Conservation (phyloP, 805 yeast genomes). For the Yamadazyma ubonensis region DNA sequence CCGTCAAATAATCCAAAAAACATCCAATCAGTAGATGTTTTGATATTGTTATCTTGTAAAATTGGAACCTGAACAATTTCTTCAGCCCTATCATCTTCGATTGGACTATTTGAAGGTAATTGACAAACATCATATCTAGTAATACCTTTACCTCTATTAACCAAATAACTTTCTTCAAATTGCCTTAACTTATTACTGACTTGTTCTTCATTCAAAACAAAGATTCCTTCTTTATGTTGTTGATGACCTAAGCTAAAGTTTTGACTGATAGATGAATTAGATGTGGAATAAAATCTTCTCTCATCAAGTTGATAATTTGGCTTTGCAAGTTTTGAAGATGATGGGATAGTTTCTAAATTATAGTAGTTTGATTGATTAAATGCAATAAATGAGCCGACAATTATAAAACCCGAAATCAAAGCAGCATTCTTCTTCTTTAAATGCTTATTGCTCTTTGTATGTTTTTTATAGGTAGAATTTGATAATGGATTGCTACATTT, state of each 20-base stretch:
- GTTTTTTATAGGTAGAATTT: constrained; percentile 5
- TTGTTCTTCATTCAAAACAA: constrained; percentile 63
- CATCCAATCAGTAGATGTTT: constrained; percentile 70
- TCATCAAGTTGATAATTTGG: constrained; percentile 20
- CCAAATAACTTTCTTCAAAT: constrained; percentile 74
- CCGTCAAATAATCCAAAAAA: constrained; percentile 97
- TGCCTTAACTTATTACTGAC: constrained; percentile 67
- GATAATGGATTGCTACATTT: constrained; percentile 13
- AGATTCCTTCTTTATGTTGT: constrained; percentile 55
- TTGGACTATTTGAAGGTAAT: constrained; percentile 86
- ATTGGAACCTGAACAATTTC: constrained; percentile 72
- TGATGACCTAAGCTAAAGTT: constrained; percentile 42
- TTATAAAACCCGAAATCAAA: constrained; percentile 39
- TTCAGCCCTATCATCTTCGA: constrained; percentile 91
- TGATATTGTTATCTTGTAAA: constrained; percentile 56
- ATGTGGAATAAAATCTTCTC: constrained; percentile 29
- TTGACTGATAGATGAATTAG: constrained; percentile 47
- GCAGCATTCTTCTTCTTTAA: constrained; percentile 37
- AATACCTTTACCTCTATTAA: constrained; percentile 85
- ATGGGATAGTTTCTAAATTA: constrained; percentile 33
- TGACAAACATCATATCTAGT: constrained; percentile 86
- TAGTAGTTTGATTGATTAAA: constrained; percentile 41
- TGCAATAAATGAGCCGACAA: constrained; percentile 43
- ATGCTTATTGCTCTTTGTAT: constrained; percentile 14
- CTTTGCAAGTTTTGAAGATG: constrained; percentile 13